Evolutionary conservation across 495 filamentous ascomycete genomes (phyloP), one percentile per base, ranked within the genome.

Genomic region (Daldinia childiae): DNA sequence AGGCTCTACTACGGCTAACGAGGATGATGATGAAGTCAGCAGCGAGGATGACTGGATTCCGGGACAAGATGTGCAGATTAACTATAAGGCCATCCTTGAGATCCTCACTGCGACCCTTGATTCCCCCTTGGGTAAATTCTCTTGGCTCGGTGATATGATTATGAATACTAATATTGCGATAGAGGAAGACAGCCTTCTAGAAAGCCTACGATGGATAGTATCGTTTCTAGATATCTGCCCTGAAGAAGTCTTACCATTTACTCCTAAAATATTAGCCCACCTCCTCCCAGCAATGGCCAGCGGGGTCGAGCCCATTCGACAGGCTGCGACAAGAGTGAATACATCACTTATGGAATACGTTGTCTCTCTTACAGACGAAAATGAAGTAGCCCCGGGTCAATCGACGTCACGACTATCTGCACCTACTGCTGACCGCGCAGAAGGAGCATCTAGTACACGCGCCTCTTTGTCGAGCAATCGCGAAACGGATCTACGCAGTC

Each of bases 201-300:
- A 94, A 54, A 92, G 95, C 11, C 84, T 99, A 19, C 89, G 93
- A 43, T 99, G 96, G 96, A 93, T 98, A 71, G 94, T 97, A 66
- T 90, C 90, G 50, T 98, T 99, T 76, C 93, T 99, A 69, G 94
- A 97, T 45, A 97, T 99, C 51, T 97, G 93, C 70, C 95, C 95
- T 4, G 96, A 97, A 77, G 96, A 98, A 70, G 95, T 99, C n/a
- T 86, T 99, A 38, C 90, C 90, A 2, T 98, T 98, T 78, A 94
- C 97, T 1, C 96, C 96, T 14, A 89, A 92, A 58, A 89, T 99
- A 48, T 81, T 99, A 38, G 92, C 93, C 1, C 93, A 97, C 74
- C 90, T 99, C 7, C 87, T 99, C 11, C 96, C 96, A 17, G 94
- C 93, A 21, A 93, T 99, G 89, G 93, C 95, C 7, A 96, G 93